These are phyloP conservation scores for Coemansia erecta DNA, from an alignment of 192 early-diverging fungal species.

Conservation along the genomic window DNA sequence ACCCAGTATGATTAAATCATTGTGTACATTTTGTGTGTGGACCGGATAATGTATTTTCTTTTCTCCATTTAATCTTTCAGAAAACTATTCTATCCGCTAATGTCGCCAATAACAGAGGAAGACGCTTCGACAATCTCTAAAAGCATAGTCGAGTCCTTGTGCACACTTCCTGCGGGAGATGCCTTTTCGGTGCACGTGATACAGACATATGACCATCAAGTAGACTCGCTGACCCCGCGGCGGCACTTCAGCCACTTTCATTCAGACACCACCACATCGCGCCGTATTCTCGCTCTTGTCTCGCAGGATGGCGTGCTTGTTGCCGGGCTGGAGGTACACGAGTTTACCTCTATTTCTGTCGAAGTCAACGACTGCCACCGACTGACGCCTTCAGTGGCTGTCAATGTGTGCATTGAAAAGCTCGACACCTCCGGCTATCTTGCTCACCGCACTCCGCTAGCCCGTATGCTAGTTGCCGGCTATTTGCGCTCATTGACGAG, in stretches of 20 bases:
- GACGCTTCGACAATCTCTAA: slow-evolving; percentile 10
- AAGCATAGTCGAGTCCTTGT: slow-evolving; percentile 29
- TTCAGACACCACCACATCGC: slow-evolving; percentile 29
- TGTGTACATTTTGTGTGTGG: no score
- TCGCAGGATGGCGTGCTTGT: slow-evolving; percentile 28
- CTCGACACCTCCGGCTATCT: slow-evolving; percentile 45
- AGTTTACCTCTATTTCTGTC: slow-evolving; percentile 29
- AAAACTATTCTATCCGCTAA: not conserved
- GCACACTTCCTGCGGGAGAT: slow-evolving; percentile 24
- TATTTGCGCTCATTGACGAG: slow-evolving; percentile 34
- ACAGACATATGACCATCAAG: slow-evolving; percentile 31
- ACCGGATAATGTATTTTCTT: no score
- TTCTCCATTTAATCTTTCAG: no score
- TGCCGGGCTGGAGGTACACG: slow-evolving; percentile 40
- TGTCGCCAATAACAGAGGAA: not conserved
- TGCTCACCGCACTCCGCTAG: slow-evolving; percentile 21
- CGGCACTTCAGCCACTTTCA: slow-evolving; percentile 22
- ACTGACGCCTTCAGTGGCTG: slow-evolving; percentile 11
- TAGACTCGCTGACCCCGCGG: slow-evolving; percentile 42
- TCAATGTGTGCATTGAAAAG: slow-evolving; percentile 47
- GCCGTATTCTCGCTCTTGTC: slow-evolving; percentile 38
- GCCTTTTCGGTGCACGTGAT: slow-evolving; percentile 28
- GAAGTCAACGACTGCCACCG: slow-evolving; percentile 8
- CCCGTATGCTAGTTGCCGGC: slow-evolving; percentile 30
- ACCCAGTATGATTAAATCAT: no score